Evolutionary conservation across 2,329 filamentous ascomycete species (phyloP), one percentile per base, ranked within the genome.

Genomic region (Neurospora sp.): DNA sequence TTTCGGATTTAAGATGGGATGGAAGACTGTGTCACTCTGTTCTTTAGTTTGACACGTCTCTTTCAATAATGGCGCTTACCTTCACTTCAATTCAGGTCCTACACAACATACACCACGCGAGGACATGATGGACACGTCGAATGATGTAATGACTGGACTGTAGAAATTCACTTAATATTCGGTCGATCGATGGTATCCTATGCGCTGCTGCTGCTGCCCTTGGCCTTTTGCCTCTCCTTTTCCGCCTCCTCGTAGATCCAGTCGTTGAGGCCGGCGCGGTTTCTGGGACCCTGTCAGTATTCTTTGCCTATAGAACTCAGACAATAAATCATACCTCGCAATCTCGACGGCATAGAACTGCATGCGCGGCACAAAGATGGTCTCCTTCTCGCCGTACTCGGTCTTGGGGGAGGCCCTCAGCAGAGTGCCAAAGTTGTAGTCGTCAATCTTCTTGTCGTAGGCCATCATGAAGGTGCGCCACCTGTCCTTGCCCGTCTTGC

Each of bases 381-480:
- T 97, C 69, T 91, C 93, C 70, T 97, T 85, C 82, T 96, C 85
- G 68, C 90, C 92, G 79, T 99, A 98, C 81, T 97, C 95, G 68
- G 81, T 88, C 76, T 91, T 92, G 43, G 93, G 86, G 77, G 87
- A 92, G 70, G 88, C 86, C 70, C 96, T 89, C 76, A 99, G 80
- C 87, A 99, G 94, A 40, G 96, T 97, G 70, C 96, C 96, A 81
- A 97, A 99, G 84, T 97, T 99, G 85, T 90, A 99, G 82, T 99
- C 96, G 73, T 96, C 91, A n/a, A 99, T 85, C 82, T 88, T 95
- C 81, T 97, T 94, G 83, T 98, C 93, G 80, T 97, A 99, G 73
- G 86, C 84, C 86, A 91, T 94, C 87, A 97, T 91, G 83, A 97
- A 99, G 74, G 91, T 92, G 77, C 96, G 89, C 96, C 96, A 99